These are phyloP conservation scores for Aureobasidium sp. DNA, from an alignment of 2,329 filamentous ascomycete species.

Conservation along the genomic window DNA sequence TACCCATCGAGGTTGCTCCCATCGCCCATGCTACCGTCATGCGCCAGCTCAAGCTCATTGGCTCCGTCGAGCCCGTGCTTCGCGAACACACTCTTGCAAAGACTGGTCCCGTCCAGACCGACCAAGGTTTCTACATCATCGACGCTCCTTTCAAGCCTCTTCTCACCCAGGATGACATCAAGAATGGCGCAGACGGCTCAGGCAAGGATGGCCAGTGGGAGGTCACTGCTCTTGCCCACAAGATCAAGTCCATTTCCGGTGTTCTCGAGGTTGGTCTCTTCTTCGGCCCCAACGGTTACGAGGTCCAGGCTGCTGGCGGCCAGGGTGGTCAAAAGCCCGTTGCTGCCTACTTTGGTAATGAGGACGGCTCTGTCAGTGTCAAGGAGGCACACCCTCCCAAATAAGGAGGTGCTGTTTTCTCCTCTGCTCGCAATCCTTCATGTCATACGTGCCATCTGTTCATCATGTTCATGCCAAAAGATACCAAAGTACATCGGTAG, in stretches of 20 bases:
- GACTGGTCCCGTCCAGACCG: constrained; percentile 73
- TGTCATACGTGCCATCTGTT: background rate
- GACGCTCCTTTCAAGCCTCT: constrained; percentile 78
- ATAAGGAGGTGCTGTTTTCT: background rate
- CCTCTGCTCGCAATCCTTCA: background rate
- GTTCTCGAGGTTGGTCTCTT: constrained; percentile 92
- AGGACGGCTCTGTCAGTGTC: constrained; percentile 42
- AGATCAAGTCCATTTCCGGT: constrained; percentile 73
- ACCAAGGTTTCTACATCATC: constrained; percentile 82
- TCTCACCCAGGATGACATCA: constrained; percentile 51
- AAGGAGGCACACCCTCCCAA: background rate
- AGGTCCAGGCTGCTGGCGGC: constrained; percentile 50
- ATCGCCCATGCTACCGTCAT: constrained; percentile 72
- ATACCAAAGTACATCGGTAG: constrained; percentile 6
- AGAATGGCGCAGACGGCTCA: constrained; percentile 28
- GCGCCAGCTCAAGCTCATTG: constrained; percentile 60
- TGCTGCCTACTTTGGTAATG: constrained; percentile 90
- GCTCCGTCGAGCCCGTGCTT: constrained; percentile 60
- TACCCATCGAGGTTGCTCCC: constrained; percentile 91
- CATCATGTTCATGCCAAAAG: constrained; percentile 2
- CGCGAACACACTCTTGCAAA: constrained; percentile 66
- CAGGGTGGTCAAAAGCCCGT: constrained; percentile 80
- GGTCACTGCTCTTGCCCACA: constrained; percentile 61
- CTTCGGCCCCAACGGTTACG: constrained; percentile 65
- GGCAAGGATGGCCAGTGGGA: constrained; percentile 61